Conservation (phyloP, 805 yeast genomes). For the Saccharomycopsis capsularis region DNA sequence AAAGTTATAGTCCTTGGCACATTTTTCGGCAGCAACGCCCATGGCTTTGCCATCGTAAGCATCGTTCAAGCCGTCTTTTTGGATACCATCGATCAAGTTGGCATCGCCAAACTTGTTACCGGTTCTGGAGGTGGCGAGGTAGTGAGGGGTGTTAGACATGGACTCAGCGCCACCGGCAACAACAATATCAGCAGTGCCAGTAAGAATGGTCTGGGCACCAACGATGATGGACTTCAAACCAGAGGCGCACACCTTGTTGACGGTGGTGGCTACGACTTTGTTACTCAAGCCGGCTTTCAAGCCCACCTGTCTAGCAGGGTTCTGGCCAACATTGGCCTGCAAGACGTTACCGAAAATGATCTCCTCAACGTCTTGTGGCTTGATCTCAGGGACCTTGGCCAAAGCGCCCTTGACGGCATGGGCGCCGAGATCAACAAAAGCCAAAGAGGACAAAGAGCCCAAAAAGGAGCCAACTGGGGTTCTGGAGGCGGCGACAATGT, state of each 20-base stretch:
- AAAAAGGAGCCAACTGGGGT: slow-evolving; percentile 96
- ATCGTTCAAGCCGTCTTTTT: slow-evolving; percentile 88
- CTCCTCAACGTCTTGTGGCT: slow-evolving; percentile 77
- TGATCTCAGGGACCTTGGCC: slow-evolving; percentile 72
- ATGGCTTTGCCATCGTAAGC: slow-evolving; percentile 83
- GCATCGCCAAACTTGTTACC: slow-evolving; percentile 90
- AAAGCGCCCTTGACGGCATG: slow-evolving; percentile 88
- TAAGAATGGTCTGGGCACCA: slow-evolving; percentile 83
- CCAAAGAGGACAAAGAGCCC: slow-evolving; percentile 68
- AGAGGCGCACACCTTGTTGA: slow-evolving; percentile 96
- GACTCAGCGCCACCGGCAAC: slow-evolving; percentile 98
- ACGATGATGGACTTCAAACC: slow-evolving; percentile 87
- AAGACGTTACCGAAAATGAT: slow-evolving; percentile 88
- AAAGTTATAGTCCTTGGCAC: slow-evolving; percentile 74
- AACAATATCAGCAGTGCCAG: slow-evolving; percentile 87
- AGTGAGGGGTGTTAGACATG: slow-evolving; percentile 94
- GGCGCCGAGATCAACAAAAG: slow-evolving; percentile 82
- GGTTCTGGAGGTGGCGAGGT: slow-evolving; percentile 73
- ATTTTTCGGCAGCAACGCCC: slow-evolving; percentile 98
- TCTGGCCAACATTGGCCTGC: slow-evolving; percentile 92
- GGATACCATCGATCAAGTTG: slow-evolving; percentile 76
- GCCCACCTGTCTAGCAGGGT: slow-evolving; percentile 98
- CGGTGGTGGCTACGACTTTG: slow-evolving; percentile 76
- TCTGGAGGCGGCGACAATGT: slow-evolving; percentile 86
- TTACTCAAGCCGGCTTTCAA: slow-evolving; percentile 79